A percentile compares a stretch with the other conserved stretches of the same genome.
Evolutionary conservation across 2,329 filamentous ascomycete genomes (phyloP).

Genomic region (Aureobasidium sp.): DNA sequence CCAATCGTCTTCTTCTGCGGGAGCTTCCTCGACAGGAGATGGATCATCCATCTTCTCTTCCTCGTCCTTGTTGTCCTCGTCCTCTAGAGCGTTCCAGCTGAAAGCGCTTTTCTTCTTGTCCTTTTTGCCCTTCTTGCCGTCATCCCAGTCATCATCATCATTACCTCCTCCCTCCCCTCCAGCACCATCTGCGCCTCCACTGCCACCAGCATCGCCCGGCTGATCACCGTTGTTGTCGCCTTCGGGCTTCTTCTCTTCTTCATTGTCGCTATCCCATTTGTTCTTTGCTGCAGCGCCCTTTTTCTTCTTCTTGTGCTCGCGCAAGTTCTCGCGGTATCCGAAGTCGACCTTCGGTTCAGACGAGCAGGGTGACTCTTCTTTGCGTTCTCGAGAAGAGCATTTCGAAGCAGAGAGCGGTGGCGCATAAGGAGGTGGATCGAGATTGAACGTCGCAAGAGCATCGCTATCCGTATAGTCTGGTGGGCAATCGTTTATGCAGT

Average conservation of each 20-base stretch:
- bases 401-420: background rate
- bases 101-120: conserved; percentile 23
- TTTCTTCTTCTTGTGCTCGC: conserved; percentile 46
- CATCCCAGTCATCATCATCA: conserved; percentile 26
- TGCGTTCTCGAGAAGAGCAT: background rate
- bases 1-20: conserved; percentile 18
- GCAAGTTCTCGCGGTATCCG: conserved; percentile 41
- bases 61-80: conserved; percentile 11
- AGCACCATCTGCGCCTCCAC: conserved; percentile 24
- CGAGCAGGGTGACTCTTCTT: background rate
- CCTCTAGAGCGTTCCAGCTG: conserved; percentile 13
- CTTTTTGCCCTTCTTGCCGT: conserved; percentile 26
- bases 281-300: conserved; percentile 30
- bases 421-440: background rate
- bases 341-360: conserved; percentile 45
- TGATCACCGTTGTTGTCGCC: conserved; percentile 29
- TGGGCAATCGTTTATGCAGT: conserved; percentile 33
- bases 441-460: conserved; percentile 24
- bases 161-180: conserved; percentile 24
- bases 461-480: conserved; percentile 37
- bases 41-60: background rate
- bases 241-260: conserved; percentile 39
- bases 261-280: conserved; percentile 38
- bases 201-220: conserved; percentile 21
- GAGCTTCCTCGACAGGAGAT: conserved; percentile 1